Evolutionary conservation across 2,329 filamentous ascomycete species (phyloP).

Genomic region (Periconia macrospinosa): DNA sequence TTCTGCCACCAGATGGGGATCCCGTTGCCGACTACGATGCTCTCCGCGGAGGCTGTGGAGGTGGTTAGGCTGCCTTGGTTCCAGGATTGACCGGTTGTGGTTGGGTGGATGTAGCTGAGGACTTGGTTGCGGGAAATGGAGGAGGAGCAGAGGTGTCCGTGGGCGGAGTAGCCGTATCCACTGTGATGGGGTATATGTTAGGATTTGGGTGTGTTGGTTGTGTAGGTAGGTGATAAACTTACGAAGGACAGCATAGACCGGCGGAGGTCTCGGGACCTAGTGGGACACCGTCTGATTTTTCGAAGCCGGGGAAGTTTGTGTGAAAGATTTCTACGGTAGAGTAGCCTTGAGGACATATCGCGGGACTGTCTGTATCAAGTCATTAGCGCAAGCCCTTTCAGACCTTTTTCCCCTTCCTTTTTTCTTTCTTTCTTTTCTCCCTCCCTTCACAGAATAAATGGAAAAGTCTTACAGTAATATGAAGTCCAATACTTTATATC

Average conservation of each 20-base stretch:
- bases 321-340: background rate
- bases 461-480: background rate
- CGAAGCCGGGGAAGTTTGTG: background rate
- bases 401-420: background rate
- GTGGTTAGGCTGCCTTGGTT: background rate
- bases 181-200: background rate
- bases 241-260: background rate
- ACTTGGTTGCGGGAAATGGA: background rate
- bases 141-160: background rate
- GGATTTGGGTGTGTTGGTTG: background rate
- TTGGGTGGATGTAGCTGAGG: background rate
- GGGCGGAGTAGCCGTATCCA: background rate
- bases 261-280: background rate
- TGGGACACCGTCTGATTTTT: background rate
- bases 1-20: constrained; percentile 3
- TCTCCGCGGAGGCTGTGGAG: background rate
- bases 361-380: background rate
- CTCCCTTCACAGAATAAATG: background rate
- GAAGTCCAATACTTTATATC: background rate
- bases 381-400: background rate
- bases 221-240: background rate
- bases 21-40: background rate
- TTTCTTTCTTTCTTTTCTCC: background rate
- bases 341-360: background rate
- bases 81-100: background rate